phyloP scores from a whole-genome alignment of 805 yeast genomes.

The Myxozyma vanderwaltii region DNA sequence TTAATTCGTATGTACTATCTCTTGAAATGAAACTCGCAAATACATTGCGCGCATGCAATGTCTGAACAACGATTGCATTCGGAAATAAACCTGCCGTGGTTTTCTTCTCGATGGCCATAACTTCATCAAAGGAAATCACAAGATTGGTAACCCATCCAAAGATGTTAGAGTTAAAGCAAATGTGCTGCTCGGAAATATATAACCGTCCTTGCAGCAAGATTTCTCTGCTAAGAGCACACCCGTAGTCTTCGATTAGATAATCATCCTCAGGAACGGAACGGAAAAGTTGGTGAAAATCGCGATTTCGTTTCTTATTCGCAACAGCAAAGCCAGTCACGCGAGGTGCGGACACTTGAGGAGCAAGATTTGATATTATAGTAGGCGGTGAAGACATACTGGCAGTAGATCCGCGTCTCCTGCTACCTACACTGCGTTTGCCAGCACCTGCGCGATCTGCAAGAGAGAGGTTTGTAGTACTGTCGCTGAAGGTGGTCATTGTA shows the following conservation, averaged over 20 bases:
- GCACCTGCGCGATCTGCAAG: neutral
- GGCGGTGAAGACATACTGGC: conserved; percentile 7
- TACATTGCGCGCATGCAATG: conserved; percentile 62
- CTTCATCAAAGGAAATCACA: conserved; percentile 69
- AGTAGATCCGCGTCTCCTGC: conserved; percentile 26
- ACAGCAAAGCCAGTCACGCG: conserved; percentile 36
- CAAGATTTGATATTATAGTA: neutral
- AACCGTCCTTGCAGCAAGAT: conserved; percentile 84
- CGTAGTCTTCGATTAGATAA: conserved; percentile 77
- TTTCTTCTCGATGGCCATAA: conserved; percentile 73
- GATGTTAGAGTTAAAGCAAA: conserved; percentile 85
- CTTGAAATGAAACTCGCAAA: conserved; percentile 88
- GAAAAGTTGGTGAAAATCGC: conserved; percentile 78
- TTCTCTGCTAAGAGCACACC: conserved; percentile 87
- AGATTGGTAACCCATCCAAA: conserved; percentile 89
- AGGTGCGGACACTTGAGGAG: conserved; percentile 6
- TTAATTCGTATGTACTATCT: conserved; percentile 70
- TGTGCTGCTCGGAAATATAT: conserved; percentile 72
- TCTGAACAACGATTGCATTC: conserved; percentile 77
- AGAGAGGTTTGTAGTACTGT: neutral
- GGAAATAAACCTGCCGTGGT: conserved; percentile 88
- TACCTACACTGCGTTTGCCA: conserved; percentile 3
- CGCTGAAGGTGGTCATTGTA: conserved; percentile 55
- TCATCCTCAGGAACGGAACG: conserved; percentile 68
- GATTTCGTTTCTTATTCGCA: conserved; percentile 64